These are phyloP conservation scores for Penicillium frequentans DNA, from an alignment of 2,329 filamentous ascomycete genomes.

Conservation along the genomic window DNA sequence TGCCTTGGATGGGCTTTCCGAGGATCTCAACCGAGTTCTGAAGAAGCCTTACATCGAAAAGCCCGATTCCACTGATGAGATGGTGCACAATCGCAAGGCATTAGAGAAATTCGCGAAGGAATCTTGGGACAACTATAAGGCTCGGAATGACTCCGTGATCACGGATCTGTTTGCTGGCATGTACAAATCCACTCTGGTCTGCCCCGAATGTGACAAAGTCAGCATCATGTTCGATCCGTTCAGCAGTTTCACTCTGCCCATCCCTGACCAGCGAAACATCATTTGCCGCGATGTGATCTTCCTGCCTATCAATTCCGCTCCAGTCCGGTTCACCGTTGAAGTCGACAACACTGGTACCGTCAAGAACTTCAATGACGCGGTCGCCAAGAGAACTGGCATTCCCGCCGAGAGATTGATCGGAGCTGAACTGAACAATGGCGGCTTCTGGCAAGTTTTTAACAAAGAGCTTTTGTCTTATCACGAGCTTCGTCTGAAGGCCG, in stretches of 20 bases:
- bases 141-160: constrained; percentile 90
- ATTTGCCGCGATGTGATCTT: constrained; percentile 76
- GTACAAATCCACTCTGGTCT: constrained; percentile 97
- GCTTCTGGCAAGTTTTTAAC: constrained; percentile 84
- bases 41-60: constrained; percentile 98
- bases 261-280: constrained; percentile 76
- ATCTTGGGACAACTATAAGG: constrained; percentile 89
- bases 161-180: constrained; percentile 95
- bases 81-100: constrained; percentile 77
- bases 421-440: constrained; percentile 77
- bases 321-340: constrained; percentile 74
- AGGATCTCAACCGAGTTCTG: constrained; percentile 88
- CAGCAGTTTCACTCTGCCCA: constrained; percentile 86
- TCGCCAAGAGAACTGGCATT: constrained; percentile 54
- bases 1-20: constrained; percentile 88
- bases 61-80: constrained; percentile 95
- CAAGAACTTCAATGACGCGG: constrained; percentile 47
- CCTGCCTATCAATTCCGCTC: constrained; percentile 70
- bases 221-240: constrained; percentile 99
- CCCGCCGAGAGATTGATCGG: constrained; percentile 67
- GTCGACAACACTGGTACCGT: constrained; percentile 68
- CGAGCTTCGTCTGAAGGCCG: constrained; percentile 52
- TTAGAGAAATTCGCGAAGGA: constrained; percentile 82
- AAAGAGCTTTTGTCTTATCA: constrained; percentile 63
- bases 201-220: constrained; percentile 86